Percentiles rank a stretch among this genome's conserved stretches.
Conservation (phyloP, 148 eudicot genomes). For the Drosera capensis region DNA sequence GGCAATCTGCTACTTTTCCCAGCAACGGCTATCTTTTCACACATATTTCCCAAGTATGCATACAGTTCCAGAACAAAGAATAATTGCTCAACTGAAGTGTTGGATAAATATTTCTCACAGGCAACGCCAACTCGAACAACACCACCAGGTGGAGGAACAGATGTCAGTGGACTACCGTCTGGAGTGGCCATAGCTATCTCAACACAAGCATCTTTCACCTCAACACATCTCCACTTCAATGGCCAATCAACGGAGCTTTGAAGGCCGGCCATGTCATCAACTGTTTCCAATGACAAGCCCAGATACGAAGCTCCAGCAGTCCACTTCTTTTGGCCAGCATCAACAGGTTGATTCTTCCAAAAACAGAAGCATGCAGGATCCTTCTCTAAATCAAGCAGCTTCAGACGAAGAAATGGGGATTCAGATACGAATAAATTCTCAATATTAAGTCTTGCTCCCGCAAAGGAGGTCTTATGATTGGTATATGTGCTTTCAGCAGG, state of each 20-base stretch:
- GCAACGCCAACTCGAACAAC: conserved; percentile 73
- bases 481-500: conserved; percentile 9
- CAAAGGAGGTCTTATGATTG: conserved; percentile 30
- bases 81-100: conserved; percentile 85
- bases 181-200: conserved; percentile 95
- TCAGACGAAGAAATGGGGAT: conserved; percentile 43
- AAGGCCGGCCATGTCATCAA: conserved; percentile 15
- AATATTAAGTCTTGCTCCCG: conserved; percentile 71
- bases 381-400: conserved; percentile 57
- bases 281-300: conserved; percentile 59
- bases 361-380: conserved; percentile 96
- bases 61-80: conserved; percentile 84
- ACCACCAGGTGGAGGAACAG: conserved; percentile 86
- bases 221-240: conserved; percentile 67
- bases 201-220: conserved; percentile 53
- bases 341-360: conserved; percentile 83
- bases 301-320: conserved; percentile 53
- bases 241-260: conserved; percentile 15
- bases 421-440: conserved; percentile 58
- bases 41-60: conserved; percentile 56
- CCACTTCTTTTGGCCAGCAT: conserved; percentile 84
- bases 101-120: conserved; percentile 58
- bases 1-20: conserved; percentile 28
- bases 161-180: conserved; percentile 66
- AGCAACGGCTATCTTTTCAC: conserved; percentile 53